Base-by-base conservation (phyloP, 2,329 filamentous ascomycete genomes). In the Chaetomium strumarium region DNA sequence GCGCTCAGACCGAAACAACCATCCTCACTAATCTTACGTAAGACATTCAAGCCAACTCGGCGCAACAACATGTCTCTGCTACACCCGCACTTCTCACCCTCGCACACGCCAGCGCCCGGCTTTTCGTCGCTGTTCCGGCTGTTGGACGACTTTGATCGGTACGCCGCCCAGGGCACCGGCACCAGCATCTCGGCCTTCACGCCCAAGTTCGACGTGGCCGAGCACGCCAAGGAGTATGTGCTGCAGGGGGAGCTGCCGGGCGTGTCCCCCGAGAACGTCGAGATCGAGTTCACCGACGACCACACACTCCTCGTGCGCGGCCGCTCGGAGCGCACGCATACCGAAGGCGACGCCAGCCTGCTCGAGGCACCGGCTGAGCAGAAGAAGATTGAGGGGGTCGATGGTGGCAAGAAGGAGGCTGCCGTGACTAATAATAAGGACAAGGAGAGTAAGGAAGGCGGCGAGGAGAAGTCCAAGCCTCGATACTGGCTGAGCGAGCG, bases 221-320 rank as follows among this genome's bases (percentile, higher is more conserved):
- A 93, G 73, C 80, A 79, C 13, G 77, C 78, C 53, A 72, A 82
- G 8, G 68, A 74, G 55, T 93, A 90, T 65, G 83, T 90, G 67
- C 83, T 93, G 20, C 83, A 91, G 63, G 88, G 88, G 63, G 88
- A 93, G 69, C 81, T 93, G 7, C 85, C 88, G 0, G 88, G 88
- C 51, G 75, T 91, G 60, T 78, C 80, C 56, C 86, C 88, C 72
- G 81, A 88, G 62, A 77, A 91, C 63, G 75, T 93, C 63, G 75
- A 78, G 64, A 86, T 93, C 65, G 87, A 92, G 66, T 93, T 91
- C 75, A 84, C 81, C 52, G 87, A 92, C 66, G 75, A 78, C 41
- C 84, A 88, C 71, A 91, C 86, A 11, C 72, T 93, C 38, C 77
- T 82, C 56, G 75, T 93, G 66, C 81, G 80, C 50, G 88, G 88